Percentiles rank a stretch among this genome's conserved stretches.
These are phyloP conservation scores for Herpetospermum pedunculosum DNA, from an alignment of 306 rosid species.

Conservation along the genomic window DNA sequence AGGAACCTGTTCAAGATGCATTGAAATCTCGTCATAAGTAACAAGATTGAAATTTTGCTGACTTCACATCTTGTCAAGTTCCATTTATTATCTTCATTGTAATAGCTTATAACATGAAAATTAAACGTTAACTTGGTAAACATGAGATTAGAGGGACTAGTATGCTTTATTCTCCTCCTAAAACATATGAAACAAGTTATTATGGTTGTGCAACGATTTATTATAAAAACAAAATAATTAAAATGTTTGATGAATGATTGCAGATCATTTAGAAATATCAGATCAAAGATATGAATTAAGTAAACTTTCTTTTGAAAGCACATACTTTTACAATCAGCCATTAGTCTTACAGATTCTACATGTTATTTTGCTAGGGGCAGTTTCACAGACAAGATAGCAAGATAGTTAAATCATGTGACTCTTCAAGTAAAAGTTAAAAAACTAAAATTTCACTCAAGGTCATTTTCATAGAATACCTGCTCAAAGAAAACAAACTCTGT, in stretches of 20 bases:
- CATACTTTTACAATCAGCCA: neutral
- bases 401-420: neutral
- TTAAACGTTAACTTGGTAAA: neutral
- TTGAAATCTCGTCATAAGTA: constrained; percentile 71
- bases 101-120: constrained; percentile 29
- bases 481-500: constrained; percentile 80
- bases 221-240: neutral
- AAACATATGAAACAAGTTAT: neutral
- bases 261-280: neutral
- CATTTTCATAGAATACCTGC: constrained; percentile 46
- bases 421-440: neutral
- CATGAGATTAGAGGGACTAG: neutral
- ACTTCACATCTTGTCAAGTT: constrained; percentile 61
- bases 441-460: neutral
- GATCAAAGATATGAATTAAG: too few species aligned
- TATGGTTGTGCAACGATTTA: neutral
- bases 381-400: neutral
- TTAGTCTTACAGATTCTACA: neutral
- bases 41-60: constrained; percentile 63
- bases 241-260: too few species aligned
- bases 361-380: neutral
- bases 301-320: neutral
- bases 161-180: neutral
- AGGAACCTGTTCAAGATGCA: constrained; percentile 64
- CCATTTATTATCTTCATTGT: constrained; percentile 40